phyloP scores from a whole-genome alignment of 345 rosid species.

The Eucalyptus lansdowneana region DNA sequence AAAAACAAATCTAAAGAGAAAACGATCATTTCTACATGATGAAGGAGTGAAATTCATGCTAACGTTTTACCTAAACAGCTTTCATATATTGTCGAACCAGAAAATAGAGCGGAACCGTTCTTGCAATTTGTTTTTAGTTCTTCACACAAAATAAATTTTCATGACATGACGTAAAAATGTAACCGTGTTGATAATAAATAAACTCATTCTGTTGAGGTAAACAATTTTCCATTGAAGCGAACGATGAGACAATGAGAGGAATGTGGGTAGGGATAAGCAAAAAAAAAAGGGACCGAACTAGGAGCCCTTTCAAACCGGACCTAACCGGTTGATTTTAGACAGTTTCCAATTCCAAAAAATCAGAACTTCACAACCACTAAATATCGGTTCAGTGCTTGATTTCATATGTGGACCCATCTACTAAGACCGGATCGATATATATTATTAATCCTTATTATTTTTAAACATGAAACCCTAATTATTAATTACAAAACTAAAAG shows the following conservation, averaged over 20 bases:
- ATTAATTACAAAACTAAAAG: not conserved
- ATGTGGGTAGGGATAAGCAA: not conserved
- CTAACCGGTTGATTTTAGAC: fast-evolving
- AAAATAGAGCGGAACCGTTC: not conserved
- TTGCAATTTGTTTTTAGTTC: not conserved
- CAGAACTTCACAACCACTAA: fast-evolving
- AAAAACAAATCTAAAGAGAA: not conserved
- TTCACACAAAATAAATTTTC: not conserved
- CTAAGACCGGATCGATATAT: fast-evolving
- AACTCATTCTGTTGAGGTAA: not conserved
- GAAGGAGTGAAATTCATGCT: not conserved
- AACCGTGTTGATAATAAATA: not conserved
- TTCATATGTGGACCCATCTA: not conserved
- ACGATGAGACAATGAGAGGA: not conserved
- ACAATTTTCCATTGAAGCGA: not conserved
- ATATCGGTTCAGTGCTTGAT: fast-evolving
- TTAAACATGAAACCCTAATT: not conserved
- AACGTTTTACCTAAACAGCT: not conserved
- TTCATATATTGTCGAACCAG: not conserved
- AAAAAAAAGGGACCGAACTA: fast-evolving
- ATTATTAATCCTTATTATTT: no score
- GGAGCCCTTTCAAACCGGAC: fast-evolving
- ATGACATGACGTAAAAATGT: not conserved
- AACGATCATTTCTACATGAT: not conserved
- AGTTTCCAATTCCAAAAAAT: fast-evolving